phyloP scores from a whole-genome alignment of 495 filamentous ascomycete species.

The Penicillium samsonianum region DNA sequence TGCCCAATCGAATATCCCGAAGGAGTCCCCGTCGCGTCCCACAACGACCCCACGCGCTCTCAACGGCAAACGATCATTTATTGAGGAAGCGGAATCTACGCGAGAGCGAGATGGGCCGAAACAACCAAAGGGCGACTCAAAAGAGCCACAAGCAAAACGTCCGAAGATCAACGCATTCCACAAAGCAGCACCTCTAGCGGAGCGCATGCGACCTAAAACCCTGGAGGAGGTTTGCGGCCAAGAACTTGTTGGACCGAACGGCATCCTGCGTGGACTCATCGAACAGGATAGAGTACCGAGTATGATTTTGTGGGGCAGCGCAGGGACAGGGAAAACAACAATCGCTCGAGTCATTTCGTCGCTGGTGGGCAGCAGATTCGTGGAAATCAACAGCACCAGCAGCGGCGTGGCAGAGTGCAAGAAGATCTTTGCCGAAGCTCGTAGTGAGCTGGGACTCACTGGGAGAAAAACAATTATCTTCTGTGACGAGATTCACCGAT shows the following conservation, averaged over 20 bases:
- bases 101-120: conserved; percentile 22
- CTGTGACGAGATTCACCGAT: conserved; percentile 96
- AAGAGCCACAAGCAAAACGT: conserved; percentile 53
- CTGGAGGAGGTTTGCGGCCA: conserved; percentile 90
- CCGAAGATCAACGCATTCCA: conserved; percentile 62
- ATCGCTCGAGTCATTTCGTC: conserved; percentile 93
- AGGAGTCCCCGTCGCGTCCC: conserved; percentile 23
- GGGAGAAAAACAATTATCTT: conserved; percentile 94
- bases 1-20: conserved; percentile 26
- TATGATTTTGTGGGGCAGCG: conserved; percentile 93
- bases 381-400: conserved; percentile 95
- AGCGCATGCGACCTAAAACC: conserved; percentile 84
- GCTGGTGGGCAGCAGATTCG: conserved; percentile 76
- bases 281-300: conserved; percentile 84
- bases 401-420: conserved; percentile 92
- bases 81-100: conserved; percentile 25
- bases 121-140: conserved; percentile 17
- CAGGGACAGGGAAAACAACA: conserved; percentile 95
- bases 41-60: conserved; percentile 31
- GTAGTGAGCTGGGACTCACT: conserved; percentile 76
- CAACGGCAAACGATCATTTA: conserved; percentile 40
- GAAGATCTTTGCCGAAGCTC: conserved; percentile 86
- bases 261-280: conserved; percentile 86
- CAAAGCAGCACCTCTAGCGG: conserved; percentile 80
- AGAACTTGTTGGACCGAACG: conserved; percentile 81